Evolutionary conservation across 371 early-diverging fungal genomes (phyloP).

Genomic region (Zychaea mexicana): DNA sequence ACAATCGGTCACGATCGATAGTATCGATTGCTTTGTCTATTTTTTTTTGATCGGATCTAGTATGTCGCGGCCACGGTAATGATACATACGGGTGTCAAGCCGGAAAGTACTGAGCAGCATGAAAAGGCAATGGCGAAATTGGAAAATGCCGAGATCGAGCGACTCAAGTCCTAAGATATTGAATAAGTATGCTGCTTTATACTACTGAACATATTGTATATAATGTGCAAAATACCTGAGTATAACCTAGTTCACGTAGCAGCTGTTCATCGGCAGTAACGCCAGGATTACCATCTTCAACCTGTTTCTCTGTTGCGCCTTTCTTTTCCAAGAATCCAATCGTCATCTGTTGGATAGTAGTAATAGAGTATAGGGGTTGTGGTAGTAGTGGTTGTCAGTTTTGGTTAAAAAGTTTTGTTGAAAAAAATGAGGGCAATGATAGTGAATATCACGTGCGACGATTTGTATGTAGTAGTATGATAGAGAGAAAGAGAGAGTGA

Average conservation of each 20-base stretch:
- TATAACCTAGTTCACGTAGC: constrained; percentile 49
- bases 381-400: background rate
- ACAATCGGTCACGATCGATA: too few species aligned
- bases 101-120: constrained; percentile 62
- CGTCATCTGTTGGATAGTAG: constrained; percentile 1
- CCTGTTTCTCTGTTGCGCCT: constrained; percentile 11
- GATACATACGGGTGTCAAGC: constrained; percentile 53
- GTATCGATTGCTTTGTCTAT: too few species aligned
- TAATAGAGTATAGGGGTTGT: too few species aligned
- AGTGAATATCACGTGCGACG: background rate
- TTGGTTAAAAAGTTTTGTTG: too few species aligned
- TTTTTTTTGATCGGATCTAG: background rate
- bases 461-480: too few species aligned
- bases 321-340: constrained; percentile 11
- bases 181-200: background rate
- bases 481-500: too few species aligned
- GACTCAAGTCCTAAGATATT: constrained; percentile 58
- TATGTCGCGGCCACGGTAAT: too few species aligned
- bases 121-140: constrained; percentile 69
- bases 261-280: constrained; percentile 34
- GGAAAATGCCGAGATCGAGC: constrained; percentile 62
- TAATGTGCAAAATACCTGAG: constrained; percentile 43
- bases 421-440: too few species aligned
- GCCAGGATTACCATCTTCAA: constrained; percentile 16
- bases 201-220: background rate